Percentiles rank a stretch among this genome's conserved stretches.
phyloP scores from a whole-genome alignment of 306 rosid genomes.

The Lotus japonicus region DNA sequence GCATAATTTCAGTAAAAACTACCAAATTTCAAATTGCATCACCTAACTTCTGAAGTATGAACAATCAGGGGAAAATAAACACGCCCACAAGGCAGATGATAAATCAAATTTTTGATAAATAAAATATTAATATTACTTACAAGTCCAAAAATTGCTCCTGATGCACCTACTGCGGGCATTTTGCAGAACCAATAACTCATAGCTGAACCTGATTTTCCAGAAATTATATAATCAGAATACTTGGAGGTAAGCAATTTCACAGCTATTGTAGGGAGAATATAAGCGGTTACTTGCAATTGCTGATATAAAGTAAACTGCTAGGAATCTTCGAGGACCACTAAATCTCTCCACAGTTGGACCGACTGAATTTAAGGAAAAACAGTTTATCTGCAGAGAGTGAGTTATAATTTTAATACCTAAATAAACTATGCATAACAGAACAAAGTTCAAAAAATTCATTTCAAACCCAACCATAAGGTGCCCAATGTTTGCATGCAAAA shows the following conservation, averaged over 20 bases:
- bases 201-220: slow-evolving; percentile 82
- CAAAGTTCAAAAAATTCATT: slow-evolving; percentile 3
- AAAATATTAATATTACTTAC: slow-evolving; percentile 40
- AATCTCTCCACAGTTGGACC: slow-evolving; percentile 84
- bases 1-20: slow-evolving; percentile 10
- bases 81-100: neutral
- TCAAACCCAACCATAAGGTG: slow-evolving; percentile 69
- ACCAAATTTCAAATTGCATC: neutral
- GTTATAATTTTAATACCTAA: neutral
- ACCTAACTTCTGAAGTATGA: neutral
- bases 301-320: slow-evolving; percentile 71
- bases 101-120: neutral
- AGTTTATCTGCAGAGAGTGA: slow-evolving; percentile 51
- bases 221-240: slow-evolving; percentile 47
- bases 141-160: slow-evolving; percentile 90
- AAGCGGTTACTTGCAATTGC: slow-evolving; percentile 83
- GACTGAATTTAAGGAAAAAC: slow-evolving; percentile 76
- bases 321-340: slow-evolving; percentile 70
- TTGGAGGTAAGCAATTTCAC: slow-evolving; percentile 34
- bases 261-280: slow-evolving; percentile 38
- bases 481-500: slow-evolving; percentile 80
- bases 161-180: slow-evolving; percentile 83
- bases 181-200: slow-evolving; percentile 74
- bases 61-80: neutral
- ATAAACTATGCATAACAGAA: slow-evolving; percentile 4